Conservation (phyloP, 768 basidiomycete species). For the Pulveroboletus sp. region DNA sequence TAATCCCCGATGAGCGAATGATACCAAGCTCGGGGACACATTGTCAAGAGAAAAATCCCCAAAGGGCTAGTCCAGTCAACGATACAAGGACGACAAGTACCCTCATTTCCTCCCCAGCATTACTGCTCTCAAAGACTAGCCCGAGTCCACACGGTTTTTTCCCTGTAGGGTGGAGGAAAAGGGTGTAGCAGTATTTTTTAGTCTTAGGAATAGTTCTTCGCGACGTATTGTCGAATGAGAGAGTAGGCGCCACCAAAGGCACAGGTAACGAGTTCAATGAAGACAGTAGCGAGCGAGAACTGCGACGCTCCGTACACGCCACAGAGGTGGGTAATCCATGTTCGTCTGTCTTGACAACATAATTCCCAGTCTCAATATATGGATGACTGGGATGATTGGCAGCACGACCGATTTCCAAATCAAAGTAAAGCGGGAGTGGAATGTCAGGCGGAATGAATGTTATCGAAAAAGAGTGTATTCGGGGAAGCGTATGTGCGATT, state of each 20-base stretch:
- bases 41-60: slow-evolving; percentile 29
- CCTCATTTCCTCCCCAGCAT: slow-evolving; percentile 65
- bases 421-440: slow-evolving; percentile 45
- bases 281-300: slow-evolving; percentile 25
- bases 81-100: slow-evolving; percentile 25
- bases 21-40: not conserved
- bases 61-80: slow-evolving; percentile 29
- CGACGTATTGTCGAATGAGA: slow-evolving; percentile 12
- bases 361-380: slow-evolving; percentile 45
- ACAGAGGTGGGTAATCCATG: slow-evolving; percentile 60
- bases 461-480: slow-evolving; percentile 58
- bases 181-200: slow-evolving; percentile 22
- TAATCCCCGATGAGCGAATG: not conserved
- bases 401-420: slow-evolving; percentile 39
- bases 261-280: slow-evolving; percentile 19
- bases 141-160: slow-evolving; percentile 39
- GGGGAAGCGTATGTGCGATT: slow-evolving; percentile 64
- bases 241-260: slow-evolving; percentile 28
- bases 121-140: slow-evolving; percentile 52
- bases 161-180: slow-evolving; percentile 32
- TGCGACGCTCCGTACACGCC: slow-evolving; percentile 45
- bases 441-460: slow-evolving; percentile 61
- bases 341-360: slow-evolving; percentile 55
- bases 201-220: slow-evolving; percentile 30
- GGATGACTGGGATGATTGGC: slow-evolving; percentile 22